Evolutionary conservation across 108 stramenopile genomes (phyloP).

Genomic region (Fistulifera solaris): DNA sequence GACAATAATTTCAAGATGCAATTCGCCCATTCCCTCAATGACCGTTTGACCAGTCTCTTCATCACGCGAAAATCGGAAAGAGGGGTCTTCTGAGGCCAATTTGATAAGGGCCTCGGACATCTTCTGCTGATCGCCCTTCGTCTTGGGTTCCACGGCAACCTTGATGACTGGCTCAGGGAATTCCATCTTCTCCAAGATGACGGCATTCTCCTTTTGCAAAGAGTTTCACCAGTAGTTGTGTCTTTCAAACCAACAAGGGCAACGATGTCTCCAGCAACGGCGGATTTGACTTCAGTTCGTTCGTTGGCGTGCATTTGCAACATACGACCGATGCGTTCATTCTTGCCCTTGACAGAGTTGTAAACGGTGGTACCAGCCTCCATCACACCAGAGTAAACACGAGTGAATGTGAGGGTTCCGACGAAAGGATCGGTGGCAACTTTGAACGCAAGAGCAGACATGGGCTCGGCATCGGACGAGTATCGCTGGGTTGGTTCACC

Average conservation of each 20-base stretch:
- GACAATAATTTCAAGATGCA: conserved; percentile 99
- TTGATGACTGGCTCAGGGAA: conserved; percentile 99
- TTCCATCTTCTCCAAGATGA: conserved; percentile 96
- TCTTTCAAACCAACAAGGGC: conserved; percentile 92
- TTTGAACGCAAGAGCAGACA: conserved; percentile 97
- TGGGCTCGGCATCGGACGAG: conserved; percentile 84
- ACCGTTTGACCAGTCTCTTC: conserved; percentile 97
- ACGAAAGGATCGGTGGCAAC: conserved; percentile 95
- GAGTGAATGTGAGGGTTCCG: conserved; percentile 89
- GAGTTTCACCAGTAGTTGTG: conserved; percentile 96
- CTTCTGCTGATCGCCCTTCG: conserved; percentile 85
- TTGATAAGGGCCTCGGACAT: conserved; percentile 93
- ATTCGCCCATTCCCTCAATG: conserved; percentile 99
- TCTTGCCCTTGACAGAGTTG: conserved; percentile 98
- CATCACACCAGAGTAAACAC: conserved; percentile 94
- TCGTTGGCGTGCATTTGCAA: conserved; percentile 98
- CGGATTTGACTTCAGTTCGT: conserved; percentile 82
- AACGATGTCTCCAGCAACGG: conserved; percentile 94
- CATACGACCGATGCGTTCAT: conserved; percentile 95
- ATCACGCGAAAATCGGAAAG: conserved; percentile 90
- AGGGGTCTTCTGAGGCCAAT: conserved; percentile 96
- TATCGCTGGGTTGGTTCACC: conserved; percentile 53
- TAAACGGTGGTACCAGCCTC: conserved; percentile 83
- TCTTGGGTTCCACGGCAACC: conserved; percentile 96
- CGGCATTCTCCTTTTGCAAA: conserved; percentile 73